Evolutionary conservation across 495 filamentous ascomycete genomes (phyloP).

Genomic region (Xylaria scruposa): DNA sequence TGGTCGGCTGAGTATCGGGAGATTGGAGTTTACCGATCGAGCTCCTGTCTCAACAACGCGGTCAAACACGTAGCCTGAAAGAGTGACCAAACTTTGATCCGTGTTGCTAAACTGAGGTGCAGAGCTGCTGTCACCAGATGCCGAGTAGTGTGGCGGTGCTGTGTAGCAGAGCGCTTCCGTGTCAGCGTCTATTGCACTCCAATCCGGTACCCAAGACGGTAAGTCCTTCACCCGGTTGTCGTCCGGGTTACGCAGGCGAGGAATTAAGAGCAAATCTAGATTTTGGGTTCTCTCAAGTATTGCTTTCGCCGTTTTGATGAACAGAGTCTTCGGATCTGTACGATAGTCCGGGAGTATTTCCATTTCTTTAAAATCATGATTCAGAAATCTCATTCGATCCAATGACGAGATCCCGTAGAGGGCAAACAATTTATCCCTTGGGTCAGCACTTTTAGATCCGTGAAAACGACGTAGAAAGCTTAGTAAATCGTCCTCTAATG

Average conservation of each 20-base stretch:
- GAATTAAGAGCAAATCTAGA: neutral
- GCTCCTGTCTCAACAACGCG: neutral
- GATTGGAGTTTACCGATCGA: neutral
- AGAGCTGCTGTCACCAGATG: neutral
- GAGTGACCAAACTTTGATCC: neutral
- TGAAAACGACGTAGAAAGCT: conserved; percentile 9
- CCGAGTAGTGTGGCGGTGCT: neutral
- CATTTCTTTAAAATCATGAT: neutral
- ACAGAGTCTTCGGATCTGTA: neutral
- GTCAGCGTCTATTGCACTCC: neutral
- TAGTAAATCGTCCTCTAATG: neutral
- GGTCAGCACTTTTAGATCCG: neutral
- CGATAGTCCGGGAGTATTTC: neutral
- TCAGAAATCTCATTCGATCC: neutral
- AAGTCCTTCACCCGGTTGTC: neutral
- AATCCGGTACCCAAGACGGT: neutral
- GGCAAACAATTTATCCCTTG: conserved; percentile 5
- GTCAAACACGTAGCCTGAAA: conserved; percentile 2
- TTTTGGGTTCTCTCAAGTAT: neutral
- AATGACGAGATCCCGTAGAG: conserved; percentile 4
- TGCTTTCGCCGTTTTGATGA: neutral
- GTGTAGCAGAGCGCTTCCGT: neutral
- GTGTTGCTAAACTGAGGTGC: neutral
- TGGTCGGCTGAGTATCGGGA: neutral
- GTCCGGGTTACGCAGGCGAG: neutral